These are phyloP conservation scores for Rosa lucieae DNA, from an alignment of 306 rosid genomes.

Conservation along the genomic window DNA sequence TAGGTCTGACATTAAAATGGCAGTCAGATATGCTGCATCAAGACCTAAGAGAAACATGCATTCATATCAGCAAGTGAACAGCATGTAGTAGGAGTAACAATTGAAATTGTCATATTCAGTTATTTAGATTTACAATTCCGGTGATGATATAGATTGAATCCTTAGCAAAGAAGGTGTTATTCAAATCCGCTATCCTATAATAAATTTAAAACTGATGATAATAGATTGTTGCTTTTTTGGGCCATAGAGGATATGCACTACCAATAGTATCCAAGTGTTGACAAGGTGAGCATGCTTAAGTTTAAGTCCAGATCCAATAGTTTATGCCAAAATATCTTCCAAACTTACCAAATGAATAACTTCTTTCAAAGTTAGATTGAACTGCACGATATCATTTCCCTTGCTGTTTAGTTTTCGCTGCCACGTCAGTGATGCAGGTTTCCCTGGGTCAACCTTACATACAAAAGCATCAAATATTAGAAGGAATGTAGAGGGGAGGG, in stretches of 20 bases:
- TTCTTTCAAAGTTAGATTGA: conserved; percentile 58
- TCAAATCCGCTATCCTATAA: not conserved
- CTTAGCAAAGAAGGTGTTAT: not conserved
- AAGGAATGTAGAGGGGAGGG: not conserved
- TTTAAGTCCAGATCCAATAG: conserved; percentile 8
- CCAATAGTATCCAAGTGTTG: not conserved
- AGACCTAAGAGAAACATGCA: conserved; percentile 16
- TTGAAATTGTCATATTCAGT: not conserved
- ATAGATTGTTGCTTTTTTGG: not conserved
- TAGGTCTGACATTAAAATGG: not conserved
- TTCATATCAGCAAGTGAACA: not conserved
- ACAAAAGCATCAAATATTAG: conserved; percentile 11
- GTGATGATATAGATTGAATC: not conserved
- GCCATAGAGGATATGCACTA: conserved; percentile 1
- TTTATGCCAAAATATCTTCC: not conserved
- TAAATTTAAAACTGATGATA: not conserved
- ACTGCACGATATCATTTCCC: conserved; percentile 31
- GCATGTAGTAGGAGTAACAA: not conserved
- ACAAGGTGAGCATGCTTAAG: conserved; percentile 19
- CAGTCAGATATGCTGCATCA: conserved; percentile 5
- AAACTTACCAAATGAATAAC: conserved; percentile 63
- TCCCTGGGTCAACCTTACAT: conserved; percentile 59
- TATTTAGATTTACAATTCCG: not conserved
- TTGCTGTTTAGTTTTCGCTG: conserved; percentile 57
- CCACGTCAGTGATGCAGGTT: conserved; percentile 73